phyloP scores from a whole-genome alignment of 2,329 filamentous ascomycete species.

The Pochonia chlamydosporia region DNA sequence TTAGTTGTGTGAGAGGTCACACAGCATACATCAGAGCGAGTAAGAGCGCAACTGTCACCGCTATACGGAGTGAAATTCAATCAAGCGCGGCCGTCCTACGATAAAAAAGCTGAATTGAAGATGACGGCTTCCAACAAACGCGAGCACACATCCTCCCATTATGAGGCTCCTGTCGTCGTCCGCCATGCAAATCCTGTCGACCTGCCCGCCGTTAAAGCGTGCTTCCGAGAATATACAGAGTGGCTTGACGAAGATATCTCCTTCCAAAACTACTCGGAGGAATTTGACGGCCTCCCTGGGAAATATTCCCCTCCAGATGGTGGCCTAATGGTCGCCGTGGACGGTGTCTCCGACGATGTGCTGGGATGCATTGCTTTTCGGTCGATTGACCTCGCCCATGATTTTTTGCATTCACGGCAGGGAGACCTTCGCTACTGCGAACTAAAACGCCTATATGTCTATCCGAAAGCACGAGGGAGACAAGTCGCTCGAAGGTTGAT shows the following conservation, averaged over 20 bases:
- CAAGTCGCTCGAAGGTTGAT: conserved; percentile 16
- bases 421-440: conserved; percentile 15
- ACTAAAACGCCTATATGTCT: conserved; percentile 21
- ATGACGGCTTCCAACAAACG: too few relatives aligned
- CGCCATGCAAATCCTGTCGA: conserved; percentile 15
- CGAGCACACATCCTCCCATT: too few relatives aligned
- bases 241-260: conserved; percentile 21
- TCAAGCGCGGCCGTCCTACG: too few relatives aligned
- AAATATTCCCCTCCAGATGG: conserved; percentile 20
- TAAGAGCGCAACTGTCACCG: too few relatives aligned
- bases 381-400: conserved; percentile 12
- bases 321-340: conserved; percentile 18
- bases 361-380: conserved; percentile 21
- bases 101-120: too few relatives aligned
- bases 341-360: conserved; percentile 10
- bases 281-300: conserved; percentile 18
- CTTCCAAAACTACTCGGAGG: conserved; percentile 19
- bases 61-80: too few relatives aligned
- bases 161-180: conserved; percentile 10
- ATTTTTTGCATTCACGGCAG: conserved; percentile 4
- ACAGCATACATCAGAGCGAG: too few relatives aligned
- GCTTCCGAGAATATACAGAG: conserved; percentile 19
- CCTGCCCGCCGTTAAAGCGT: conserved; percentile 12
- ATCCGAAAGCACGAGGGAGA: conserved; percentile 19
- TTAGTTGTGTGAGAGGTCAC: too few relatives aligned